Evolutionary conservation across 768 basidiomycete genomes (phyloP).

Genomic region (Neoboletus magnificus): DNA sequence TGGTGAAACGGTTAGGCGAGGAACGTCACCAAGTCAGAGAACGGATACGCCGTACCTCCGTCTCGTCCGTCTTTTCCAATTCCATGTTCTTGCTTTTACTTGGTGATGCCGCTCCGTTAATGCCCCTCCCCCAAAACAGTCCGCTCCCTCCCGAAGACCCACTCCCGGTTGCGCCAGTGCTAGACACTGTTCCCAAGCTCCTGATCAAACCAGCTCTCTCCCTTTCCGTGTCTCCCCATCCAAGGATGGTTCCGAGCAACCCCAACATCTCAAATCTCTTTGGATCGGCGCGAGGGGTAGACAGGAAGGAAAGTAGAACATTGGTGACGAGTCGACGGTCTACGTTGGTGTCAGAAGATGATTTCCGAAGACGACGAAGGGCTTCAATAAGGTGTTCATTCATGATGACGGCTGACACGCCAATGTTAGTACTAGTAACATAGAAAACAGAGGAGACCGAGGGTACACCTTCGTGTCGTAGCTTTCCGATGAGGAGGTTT

Average conservation of each 20-base stretch:
- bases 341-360: slow-evolving; percentile 81
- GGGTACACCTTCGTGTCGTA: slow-evolving; percentile 85
- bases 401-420: slow-evolving; percentile 76
- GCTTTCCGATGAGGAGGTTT: slow-evolving; percentile 88
- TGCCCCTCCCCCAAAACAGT: slow-evolving; percentile 19
- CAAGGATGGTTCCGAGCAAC: slow-evolving; percentile 84
- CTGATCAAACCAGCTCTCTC: slow-evolving; percentile 71
- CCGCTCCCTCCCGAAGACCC: slow-evolving; percentile 19
- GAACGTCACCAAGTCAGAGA: background rate
- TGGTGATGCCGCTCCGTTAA: slow-evolving; percentile 27
- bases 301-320: slow-evolving; percentile 84
- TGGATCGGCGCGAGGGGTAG: slow-evolving; percentile 84
- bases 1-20: slow-evolving; percentile 30
- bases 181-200: slow-evolving; percentile 50
- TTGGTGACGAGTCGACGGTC: slow-evolving; percentile 94
- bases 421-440: slow-evolving; percentile 1
- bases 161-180: slow-evolving; percentile 22
- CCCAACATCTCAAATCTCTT: slow-evolving; percentile 97
- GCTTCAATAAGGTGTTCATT: slow-evolving; percentile 99
- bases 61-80: slow-evolving; percentile 77
- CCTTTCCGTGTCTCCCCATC: slow-evolving; percentile 87
- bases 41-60: slow-evolving; percentile 54
- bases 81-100: slow-evolving; percentile 45
- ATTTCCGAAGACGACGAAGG: slow-evolving; percentile 86
- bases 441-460: slow-evolving; percentile 11